phyloP scores from a whole-genome alignment of 495 filamentous ascomycete genomes.

The Cercophora newfieldiana region DNA sequence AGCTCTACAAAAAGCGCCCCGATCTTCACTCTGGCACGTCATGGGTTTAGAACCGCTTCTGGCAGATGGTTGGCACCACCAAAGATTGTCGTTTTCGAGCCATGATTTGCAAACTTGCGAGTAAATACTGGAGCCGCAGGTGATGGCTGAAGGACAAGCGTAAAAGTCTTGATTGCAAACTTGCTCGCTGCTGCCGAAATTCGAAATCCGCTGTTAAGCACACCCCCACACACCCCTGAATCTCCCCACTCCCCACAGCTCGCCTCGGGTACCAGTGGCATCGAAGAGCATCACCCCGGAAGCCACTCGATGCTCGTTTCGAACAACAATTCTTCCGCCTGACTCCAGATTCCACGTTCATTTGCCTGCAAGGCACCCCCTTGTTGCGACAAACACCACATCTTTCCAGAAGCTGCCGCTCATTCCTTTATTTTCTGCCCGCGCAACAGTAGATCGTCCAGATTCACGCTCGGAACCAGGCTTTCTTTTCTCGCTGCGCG shows the following conservation, averaged over 20 bases:
- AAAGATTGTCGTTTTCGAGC: background rate
- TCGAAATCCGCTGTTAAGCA: background rate
- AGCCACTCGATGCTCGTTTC: constrained; percentile 21
- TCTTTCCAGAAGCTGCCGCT: constrained; percentile 20
- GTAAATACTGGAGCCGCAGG: background rate
- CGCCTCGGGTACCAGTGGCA: constrained; percentile 3
- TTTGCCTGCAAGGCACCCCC: constrained; percentile 24
- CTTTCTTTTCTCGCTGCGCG: constrained; percentile 1
- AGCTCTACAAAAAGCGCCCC: background rate
- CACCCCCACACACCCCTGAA: constrained; percentile 15
- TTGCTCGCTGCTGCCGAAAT: background rate
- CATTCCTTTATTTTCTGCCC: constrained; percentile 7
- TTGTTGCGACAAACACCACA: constrained; percentile 11
- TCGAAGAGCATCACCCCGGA: constrained; percentile 23
- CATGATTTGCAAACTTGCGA: no score
- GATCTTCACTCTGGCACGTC: background rate
- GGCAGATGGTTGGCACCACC: background rate
- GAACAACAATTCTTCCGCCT: constrained; percentile 37
- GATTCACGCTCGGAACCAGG: constrained; percentile 12
- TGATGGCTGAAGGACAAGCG: background rate
- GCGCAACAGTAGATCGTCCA: constrained; percentile 10
- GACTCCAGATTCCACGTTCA: constrained; percentile 20
- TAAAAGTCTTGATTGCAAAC: background rate
- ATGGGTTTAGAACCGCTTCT: background rate
- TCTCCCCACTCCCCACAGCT: constrained; percentile 1